Evolutionary conservation across 208 protist genomes (phyloP).

Genomic region (Crithidia fasciculata): DNA sequence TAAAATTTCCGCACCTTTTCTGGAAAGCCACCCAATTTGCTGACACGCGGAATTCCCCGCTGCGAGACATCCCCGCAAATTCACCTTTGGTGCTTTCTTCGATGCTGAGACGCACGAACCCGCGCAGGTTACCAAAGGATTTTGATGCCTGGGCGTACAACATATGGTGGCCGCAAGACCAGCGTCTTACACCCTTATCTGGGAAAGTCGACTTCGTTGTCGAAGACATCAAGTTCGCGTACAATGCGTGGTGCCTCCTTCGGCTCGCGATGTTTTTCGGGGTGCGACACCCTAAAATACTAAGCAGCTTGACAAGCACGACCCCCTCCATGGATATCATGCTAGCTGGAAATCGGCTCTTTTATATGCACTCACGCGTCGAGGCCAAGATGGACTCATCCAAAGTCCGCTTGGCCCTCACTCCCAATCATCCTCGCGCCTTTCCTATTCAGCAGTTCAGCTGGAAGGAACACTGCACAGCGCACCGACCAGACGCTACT

Average conservation of each 20-base stretch:
- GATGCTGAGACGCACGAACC: conserved; percentile 10
- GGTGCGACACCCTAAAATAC: conserved; percentile 60
- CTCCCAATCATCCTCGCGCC: conserved; percentile 59
- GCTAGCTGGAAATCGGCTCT: conserved; percentile 65
- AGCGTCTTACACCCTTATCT: conserved; percentile 32
- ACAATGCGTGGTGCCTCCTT: conserved; percentile 85
- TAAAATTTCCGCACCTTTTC: too few relatives aligned
- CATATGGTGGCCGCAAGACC: conserved; percentile 62
- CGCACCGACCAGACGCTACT: not conserved
- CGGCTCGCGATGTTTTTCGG: conserved; percentile 82
- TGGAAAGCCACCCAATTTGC: too few relatives aligned
- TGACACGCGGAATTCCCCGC: too few relatives aligned
- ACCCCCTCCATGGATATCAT: conserved; percentile 80
- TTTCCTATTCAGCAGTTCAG: conserved; percentile 52
- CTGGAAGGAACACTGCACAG: conserved; percentile 25
- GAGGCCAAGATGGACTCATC: conserved; percentile 20
- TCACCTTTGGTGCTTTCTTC: too few relatives aligned
- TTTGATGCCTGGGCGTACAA: conserved; percentile 87
- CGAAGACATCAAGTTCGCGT: conserved; percentile 90
- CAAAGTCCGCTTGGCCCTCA: conserved; percentile 62
- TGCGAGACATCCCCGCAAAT: too few relatives aligned
- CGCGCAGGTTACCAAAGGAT: conserved; percentile 63
- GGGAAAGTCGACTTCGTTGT: conserved; percentile 55
- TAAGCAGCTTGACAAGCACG: conserved; percentile 55
- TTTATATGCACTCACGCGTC: conserved; percentile 70